Conservation (phyloP, 306 rosid genomes). For the Leucaena leucocephala region DNA sequence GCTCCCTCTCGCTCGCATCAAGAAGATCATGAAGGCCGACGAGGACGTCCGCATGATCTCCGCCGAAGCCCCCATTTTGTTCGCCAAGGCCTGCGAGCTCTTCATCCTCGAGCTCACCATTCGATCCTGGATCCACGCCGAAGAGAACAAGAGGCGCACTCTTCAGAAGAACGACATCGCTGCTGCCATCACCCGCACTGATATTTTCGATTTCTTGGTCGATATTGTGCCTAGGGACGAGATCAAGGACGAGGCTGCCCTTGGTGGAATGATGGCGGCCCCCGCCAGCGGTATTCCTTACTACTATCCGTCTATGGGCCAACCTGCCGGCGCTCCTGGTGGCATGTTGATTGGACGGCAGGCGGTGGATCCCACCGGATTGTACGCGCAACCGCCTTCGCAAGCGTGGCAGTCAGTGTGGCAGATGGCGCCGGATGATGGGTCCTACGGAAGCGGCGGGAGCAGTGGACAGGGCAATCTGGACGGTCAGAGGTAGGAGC, state of each 20-base stretch:
- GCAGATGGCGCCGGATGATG: conserved; percentile 76
- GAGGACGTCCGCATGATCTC: conserved; percentile 99
- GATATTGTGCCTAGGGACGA: conserved; percentile 97
- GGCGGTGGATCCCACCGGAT: conserved; percentile 82
- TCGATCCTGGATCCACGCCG: conserved; percentile 98
- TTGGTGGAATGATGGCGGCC: conserved; percentile 59
- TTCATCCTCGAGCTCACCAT: conserved; percentile 98
- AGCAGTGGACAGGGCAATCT: conserved; percentile 69
- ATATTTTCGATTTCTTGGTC: conserved; percentile 83
- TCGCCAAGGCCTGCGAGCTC: conserved; percentile 98
- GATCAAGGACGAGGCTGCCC: conserved; percentile 79
- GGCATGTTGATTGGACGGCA: conserved; percentile 93
- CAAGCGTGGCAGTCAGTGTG: conserved; percentile 98
- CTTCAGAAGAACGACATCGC: conserved; percentile 96
- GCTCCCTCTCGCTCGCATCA: conserved; percentile 95
- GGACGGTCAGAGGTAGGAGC: conserved; percentile 76
- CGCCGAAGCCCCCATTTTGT: conserved; percentile 89
- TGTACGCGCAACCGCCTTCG: conserved; percentile 88
- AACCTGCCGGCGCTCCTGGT: conserved; percentile 61
- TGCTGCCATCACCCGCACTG: conserved; percentile 92
- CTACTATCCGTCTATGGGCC: conserved; percentile 89
- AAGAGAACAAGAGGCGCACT: conserved; percentile 93
- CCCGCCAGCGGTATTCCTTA: conserved; percentile 86
- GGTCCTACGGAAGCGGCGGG: conserved; percentile 68
- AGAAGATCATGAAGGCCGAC: conserved; percentile 99